These are phyloP conservation scores for Penicillium sp. DNA, from an alignment of 2,329 filamentous ascomycete species.

Conservation along the genomic window DNA sequence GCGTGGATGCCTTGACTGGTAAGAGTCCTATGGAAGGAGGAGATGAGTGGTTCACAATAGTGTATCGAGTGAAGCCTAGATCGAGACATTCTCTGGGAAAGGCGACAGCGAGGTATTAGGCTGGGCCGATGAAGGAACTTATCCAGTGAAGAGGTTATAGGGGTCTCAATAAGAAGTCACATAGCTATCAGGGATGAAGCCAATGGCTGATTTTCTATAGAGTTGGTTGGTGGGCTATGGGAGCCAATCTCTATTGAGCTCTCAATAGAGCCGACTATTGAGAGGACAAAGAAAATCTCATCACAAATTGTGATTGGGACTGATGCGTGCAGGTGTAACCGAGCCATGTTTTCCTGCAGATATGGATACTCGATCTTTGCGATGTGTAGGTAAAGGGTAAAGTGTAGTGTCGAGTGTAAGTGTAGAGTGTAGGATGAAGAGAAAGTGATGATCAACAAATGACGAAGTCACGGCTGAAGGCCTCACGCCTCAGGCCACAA, in stretches of 20 bases:
- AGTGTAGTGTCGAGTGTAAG: neutral
- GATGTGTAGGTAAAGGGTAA: too few species aligned
- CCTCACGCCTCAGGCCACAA: too few species aligned
- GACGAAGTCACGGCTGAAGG: constrained; percentile 5
- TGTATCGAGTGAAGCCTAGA: neutral
- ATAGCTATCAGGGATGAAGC: neutral
- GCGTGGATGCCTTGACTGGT: neutral
- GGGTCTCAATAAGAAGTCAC: neutral
- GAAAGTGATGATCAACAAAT: neutral
- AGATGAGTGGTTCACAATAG: neutral
- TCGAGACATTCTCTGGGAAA: neutral
- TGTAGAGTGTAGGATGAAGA: neutral
- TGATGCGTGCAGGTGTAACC: neutral
- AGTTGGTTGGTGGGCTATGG: neutral
- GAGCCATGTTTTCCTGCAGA: neutral
- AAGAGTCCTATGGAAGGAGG: neutral
- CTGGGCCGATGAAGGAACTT: neutral
- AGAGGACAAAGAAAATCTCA: neutral
- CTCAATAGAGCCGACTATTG: constrained; percentile 22
- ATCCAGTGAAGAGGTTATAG: neutral
- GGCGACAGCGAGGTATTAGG: neutral
- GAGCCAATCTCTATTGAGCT: constrained; percentile 13
- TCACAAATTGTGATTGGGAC: neutral
- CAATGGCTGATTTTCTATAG: neutral
- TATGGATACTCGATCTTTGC: too few species aligned